A percentile compares a stretch with the other conserved stretches of the same genome.
Evolutionary conservation across 192 early-diverging fungal species (phyloP).

Genomic region (Backusella parvicylindrica): DNA sequence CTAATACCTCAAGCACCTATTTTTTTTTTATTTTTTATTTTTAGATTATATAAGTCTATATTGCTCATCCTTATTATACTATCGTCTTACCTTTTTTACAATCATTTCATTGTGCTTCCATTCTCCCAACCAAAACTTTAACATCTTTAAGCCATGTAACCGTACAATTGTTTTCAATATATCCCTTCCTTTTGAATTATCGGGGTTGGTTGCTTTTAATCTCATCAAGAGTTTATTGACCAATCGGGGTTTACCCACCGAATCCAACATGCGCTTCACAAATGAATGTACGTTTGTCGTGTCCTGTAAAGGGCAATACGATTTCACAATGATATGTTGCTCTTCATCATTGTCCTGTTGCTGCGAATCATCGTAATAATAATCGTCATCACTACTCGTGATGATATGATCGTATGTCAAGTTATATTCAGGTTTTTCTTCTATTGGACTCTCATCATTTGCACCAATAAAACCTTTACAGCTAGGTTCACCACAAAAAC

Average conservation of each 20-base stretch:
- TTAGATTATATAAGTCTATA: constrained; percentile 52
- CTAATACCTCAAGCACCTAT: constrained; percentile 51
- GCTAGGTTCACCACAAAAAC: constrained; percentile 84
- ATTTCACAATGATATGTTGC: constrained; percentile 27
- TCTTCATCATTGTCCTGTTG: neutral
- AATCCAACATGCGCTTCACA: constrained; percentile 69
- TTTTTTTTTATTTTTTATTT: neutral
- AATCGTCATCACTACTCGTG: neutral
- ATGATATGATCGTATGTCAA: neutral
- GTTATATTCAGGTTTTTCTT: constrained; percentile 42
- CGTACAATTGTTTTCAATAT: constrained; percentile 57
- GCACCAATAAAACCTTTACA: constrained; percentile 93
- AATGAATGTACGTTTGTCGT: constrained; percentile 69
- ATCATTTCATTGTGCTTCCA: constrained; percentile 39
- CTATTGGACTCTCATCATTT: constrained; percentile 41
- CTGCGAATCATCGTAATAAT: constrained; percentile 17
- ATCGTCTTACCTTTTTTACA: constrained; percentile 24
- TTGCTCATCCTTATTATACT: constrained; percentile 30
- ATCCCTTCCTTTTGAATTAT: constrained; percentile 18
- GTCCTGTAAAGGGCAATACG: constrained; percentile 49
- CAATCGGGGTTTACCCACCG: constrained; percentile 46
- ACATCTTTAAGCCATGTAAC: constrained; percentile 65
- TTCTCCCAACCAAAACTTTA: constrained; percentile 71
- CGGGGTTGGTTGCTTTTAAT: constrained; percentile 52
- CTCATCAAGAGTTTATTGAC: constrained; percentile 60